Percentiles rank a stretch among this genome's conserved stretches.
phyloP scores from a whole-genome alignment of 495 filamentous ascomycete species.

The Aspergillus incahuasiensis region DNA sequence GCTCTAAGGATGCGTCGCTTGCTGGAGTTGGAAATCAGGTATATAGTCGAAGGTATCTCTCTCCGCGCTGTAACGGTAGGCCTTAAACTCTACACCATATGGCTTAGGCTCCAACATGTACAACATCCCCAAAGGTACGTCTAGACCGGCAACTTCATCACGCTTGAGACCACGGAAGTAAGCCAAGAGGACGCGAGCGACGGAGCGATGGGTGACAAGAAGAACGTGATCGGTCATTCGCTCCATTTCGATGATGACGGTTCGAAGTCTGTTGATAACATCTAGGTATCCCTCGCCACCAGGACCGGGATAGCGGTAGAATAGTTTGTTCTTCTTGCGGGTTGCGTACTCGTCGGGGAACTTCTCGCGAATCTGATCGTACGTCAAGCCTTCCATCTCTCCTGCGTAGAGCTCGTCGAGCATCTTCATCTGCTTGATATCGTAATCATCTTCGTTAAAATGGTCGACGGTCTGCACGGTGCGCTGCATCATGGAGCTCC shows the following conservation, averaged over 20 bases:
- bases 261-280: conserved; percentile 90
- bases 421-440: conserved; percentile 97
- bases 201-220: conserved; percentile 82
- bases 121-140: conserved; percentile 85
- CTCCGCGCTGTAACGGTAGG: conserved; percentile 77
- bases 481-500: conserved; percentile 94
- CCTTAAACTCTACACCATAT: conserved; percentile 94
- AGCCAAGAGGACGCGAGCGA: conserved; percentile 85
- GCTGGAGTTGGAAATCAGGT: conserved; percentile 66
- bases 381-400: conserved; percentile 89
- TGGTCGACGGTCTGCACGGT: conserved; percentile 77
- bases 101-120: conserved; percentile 96
- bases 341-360: conserved; percentile 73
- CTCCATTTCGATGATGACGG: conserved; percentile 95
- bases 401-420: conserved; percentile 94
- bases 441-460: conserved; percentile 96
- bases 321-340: conserved; percentile 76
- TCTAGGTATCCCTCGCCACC: conserved; percentile 96
- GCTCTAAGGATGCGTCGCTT: conserved; percentile 25
- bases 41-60: conserved; percentile 77
- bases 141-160: conserved; percentile 86
- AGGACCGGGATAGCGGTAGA: conserved; percentile 90
- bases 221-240: conserved; percentile 93
- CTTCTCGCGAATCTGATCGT: conserved; percentile 73
- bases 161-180: conserved; percentile 91